Evolutionary conservation across 305 asterid species (phyloP), one percentile per base, ranked within the genome.

Genomic region (Stenogyne calaminthoides): DNA sequence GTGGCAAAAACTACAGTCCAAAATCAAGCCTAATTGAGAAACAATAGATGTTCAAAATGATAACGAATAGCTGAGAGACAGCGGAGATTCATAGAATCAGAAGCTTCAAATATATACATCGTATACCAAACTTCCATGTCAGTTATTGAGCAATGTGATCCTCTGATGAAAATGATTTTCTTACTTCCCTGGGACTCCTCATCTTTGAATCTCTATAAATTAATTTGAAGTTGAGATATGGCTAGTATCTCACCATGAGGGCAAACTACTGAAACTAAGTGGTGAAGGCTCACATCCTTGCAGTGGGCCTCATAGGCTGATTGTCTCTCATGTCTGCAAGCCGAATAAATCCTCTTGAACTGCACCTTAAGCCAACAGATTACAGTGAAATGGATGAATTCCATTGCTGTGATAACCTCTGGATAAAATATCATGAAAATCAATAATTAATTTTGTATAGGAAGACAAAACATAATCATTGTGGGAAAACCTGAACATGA

Each of bases 371-470:
- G 89, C 97, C 80, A 93, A 85, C 80, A 90, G 80, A 81, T 93
- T 93, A 83, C 98, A 93, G 70, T 91, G 96, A 67, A 80, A 81
- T 27, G 97, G 98, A 71, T 93, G 95, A 92, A 92, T 60, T 91
- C 95, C 42, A 92, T 87, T 58, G 96, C 84, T 76, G 98, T 92
- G 77, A 90, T 85, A 80, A 88, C 94, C 94, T 92, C 98, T 88
- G 71, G 67, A 81, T 57, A 78, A 73, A 64, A 72, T 76, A 58
- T 58, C 56, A 77, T 57, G 74, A 67, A 61, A 6, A 44, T 27
- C 37, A 62, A 66, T 82, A 76, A 84, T 52, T 79, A 57, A 74
- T 78, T 77, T 67, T 44, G 55, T 64, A 64, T 49, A 66, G 25
- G 46, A 49, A 22, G 65, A 37, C 64, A 49, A 56, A 49, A 40